Evolutionary conservation across 495 filamentous ascomycete species (phyloP).

Genomic region (Xylaria flabelliformis): DNA sequence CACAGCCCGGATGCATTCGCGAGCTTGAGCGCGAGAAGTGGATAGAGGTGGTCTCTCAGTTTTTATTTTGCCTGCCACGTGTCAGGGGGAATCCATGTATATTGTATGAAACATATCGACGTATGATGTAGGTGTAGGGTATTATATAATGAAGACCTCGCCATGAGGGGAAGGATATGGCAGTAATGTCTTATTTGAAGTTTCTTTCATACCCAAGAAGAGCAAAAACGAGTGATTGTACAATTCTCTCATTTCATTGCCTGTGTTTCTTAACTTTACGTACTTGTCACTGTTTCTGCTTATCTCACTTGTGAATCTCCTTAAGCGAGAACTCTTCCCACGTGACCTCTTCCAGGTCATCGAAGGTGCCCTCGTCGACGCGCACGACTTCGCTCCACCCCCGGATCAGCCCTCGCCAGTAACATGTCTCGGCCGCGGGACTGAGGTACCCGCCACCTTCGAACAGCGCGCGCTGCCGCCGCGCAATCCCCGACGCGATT

Average conservation of each 20-base stretch:
- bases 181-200: constrained; percentile 18
- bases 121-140: constrained; percentile 13
- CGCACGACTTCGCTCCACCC: constrained; percentile 54
- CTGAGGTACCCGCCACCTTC: constrained; percentile 55
- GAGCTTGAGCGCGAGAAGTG: constrained; percentile 75
- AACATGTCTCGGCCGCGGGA: constrained; percentile 58
- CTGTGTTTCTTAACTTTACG: neutral
- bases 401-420: constrained; percentile 58
- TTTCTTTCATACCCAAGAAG: neutral
- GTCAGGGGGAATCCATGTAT: constrained; percentile 1
- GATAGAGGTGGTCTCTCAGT: constrained; percentile 16
- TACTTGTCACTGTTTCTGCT: neutral
- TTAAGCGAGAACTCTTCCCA: constrained; percentile 53
- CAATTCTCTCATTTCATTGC: neutral
- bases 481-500: constrained; percentile 56
- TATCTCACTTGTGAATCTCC: constrained; percentile 36
- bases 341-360: constrained; percentile 42
- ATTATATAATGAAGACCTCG: constrained; percentile 16
- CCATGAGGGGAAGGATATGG: constrained; percentile 5
- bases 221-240: neutral
- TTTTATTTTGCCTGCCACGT: neutral
- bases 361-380: constrained; percentile 42
- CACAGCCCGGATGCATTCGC: constrained; percentile 98
- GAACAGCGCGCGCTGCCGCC: constrained; percentile 53
- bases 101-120: constrained; percentile 21